Evolutionary conservation across 1,284 basidiomycete species (phyloP), one percentile per base, ranked within the genome.

Genomic region (Trichosporon faecale): DNA sequence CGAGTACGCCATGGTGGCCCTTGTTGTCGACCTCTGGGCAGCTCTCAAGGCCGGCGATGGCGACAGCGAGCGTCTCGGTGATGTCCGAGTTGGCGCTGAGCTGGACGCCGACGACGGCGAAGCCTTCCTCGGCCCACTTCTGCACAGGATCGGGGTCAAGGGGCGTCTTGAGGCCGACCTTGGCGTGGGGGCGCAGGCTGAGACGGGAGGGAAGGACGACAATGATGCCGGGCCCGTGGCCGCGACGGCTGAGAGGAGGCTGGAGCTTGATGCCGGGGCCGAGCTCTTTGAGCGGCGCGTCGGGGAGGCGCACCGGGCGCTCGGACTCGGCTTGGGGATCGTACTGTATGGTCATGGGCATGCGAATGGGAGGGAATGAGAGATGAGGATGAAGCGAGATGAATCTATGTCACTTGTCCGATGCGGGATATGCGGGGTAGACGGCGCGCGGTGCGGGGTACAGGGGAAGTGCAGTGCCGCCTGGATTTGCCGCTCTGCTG

Each of bases 61-160:
- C 71, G 3, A 67, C 66, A 0, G 44, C 49, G 5, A 74, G 55
- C 1, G 69, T 69, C 21, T 64, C 71, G 8, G 60, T 64, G 14
- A 71, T 61, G 40, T 74, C 73, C 49, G 72, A 71, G 21, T 66
- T 61, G 2, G 63, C 65, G 12, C 44, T 33, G 23, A 73, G 61
- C 31, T 67, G 66, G 0, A 66, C 66, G 31, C 70, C 69, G 31
- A 71, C 73, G 23, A 74, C 73, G 12, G 67, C 64, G 29, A 55
- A 74, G 4, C 73, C 73, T 31, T 74, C 73, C 69, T 74, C 73
- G 21, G 73, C 70, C 73, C 73, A 74, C 64, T 74, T 74, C 35
- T 64, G 64, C 4, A 72, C 71, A 1, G 73, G 73, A 23, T 74
- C 73, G 9, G 73, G 73, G 29, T 74, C 73, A 33, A 74, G 71